These are phyloP conservation scores for Buxus sempervirens DNA, from an alignment of 164 flowering plant species.

Conservation along the genomic window DNA sequence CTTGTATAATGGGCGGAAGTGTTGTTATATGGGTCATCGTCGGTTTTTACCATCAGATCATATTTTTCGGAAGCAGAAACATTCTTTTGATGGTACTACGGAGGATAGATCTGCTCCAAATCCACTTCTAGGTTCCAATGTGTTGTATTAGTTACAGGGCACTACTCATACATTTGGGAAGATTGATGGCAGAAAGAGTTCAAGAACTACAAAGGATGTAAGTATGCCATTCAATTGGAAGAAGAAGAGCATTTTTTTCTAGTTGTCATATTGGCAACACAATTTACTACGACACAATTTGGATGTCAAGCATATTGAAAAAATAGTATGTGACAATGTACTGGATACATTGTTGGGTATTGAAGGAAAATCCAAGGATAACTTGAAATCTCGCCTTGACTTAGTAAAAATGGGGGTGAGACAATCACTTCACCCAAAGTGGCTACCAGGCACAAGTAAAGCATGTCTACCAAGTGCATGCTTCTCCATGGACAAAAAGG, in stretches of 20 bases:
- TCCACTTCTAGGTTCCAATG: background rate
- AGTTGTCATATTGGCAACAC: conserved; percentile 14
- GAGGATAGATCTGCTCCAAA: background rate
- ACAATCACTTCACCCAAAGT: conserved; percentile 5
- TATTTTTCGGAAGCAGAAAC: background rate
- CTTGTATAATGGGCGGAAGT: background rate
- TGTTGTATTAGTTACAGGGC: background rate
- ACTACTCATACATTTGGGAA: background rate
- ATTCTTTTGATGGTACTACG: background rate
- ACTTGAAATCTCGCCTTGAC: conserved; percentile 5
- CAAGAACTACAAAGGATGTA: background rate
- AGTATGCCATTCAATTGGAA: background rate
- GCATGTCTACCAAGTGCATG: conserved; percentile 10
- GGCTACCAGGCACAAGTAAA: background rate
- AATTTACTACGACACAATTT: conserved; percentile 11
- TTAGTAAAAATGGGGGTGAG: conserved; percentile 14
- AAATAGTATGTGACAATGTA: conserved; percentile 18
- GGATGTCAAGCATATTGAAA: conserved; percentile 26
- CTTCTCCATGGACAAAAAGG: conserved; percentile 5
- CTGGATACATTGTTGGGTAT: conserved; percentile 12
- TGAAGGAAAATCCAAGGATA: conserved; percentile 17
- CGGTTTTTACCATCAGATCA: conserved; percentile 6
- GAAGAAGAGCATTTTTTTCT: conserved; percentile 14
- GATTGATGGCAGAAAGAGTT: background rate
- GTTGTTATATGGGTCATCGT: conserved; percentile 19